Base-by-base conservation (phyloP, 176 grass and related monocot genomes). In the Eragrostis curvula region DNA sequence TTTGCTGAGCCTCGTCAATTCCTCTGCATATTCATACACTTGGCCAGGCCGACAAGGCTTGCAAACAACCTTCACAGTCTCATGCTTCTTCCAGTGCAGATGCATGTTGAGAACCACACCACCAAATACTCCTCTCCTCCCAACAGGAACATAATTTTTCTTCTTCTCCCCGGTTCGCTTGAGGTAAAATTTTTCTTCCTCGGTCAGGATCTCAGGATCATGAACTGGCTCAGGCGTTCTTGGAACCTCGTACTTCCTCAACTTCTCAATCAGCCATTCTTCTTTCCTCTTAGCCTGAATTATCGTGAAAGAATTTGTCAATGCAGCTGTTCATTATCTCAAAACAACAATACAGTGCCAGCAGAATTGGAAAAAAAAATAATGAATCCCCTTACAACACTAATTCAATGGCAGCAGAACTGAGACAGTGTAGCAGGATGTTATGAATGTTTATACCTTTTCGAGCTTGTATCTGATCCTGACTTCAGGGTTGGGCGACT, bases 101-200 rank as follows among this genome's bases (percentile, higher is more conserved):
- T 96, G 90, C 93, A 96, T 96, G 44, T 96, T 96, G 43, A 96
- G 90, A 71, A 96, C 90, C 36, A 96, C 90, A 2, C 93, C 90
- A 42, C 93, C 93, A 81, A 96, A 96, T 42, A 96, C 82, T 8
- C 93, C 93, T 88, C 93, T 79, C 76, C 90, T 90, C 59, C 93
- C 90, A 60, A 93, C 83, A 12, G 92, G 87, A 71, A 90, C 83
- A 78, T 90, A 92, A 40, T 92, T 88, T 36, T 90, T 96, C 69
- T 88, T 96, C 88, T 88, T 96, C 68, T 96, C 93, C 24, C 93
- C 83, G 0, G 85, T 93, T 10, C 88, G 74, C 59, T 84, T 93
- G 18, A 96, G 83, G 53, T 93, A 93, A 42, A 90, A 93, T 32
- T 70, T 81, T 76, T 96, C 93, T 79, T 92, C 93, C 78, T 93